Evolutionary conservation across 352 stramenopile species (phyloP).

Genomic region (Phytopythium ostracodes): DNA sequence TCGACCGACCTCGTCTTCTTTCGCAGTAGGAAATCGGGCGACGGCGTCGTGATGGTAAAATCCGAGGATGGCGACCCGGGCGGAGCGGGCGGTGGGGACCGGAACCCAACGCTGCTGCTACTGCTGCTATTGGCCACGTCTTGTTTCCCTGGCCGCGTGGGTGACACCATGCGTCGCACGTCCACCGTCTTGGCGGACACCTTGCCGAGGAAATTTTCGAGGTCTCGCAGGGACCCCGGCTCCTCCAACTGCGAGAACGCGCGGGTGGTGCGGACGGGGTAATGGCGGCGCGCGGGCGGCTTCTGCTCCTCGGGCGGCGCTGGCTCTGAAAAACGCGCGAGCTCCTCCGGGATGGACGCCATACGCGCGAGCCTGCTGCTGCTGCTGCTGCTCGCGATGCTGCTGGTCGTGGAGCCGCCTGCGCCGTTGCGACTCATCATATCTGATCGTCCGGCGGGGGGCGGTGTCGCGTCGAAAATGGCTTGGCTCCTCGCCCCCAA

Average conservation of each 20-base stretch:
- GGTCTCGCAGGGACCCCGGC: constrained; percentile 29
- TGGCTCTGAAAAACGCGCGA: background rate
- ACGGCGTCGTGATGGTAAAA: constrained; percentile 12
- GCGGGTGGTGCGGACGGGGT: constrained; percentile 30
- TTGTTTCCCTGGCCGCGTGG: constrained; percentile 18
- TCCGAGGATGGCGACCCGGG: constrained; percentile 16
- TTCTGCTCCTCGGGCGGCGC: background rate
- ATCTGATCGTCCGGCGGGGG: background rate
- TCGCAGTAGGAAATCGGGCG: constrained; percentile 10
- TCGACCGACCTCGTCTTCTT: constrained; percentile 8
- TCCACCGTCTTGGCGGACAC: constrained; percentile 50
- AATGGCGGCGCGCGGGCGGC: background rate
- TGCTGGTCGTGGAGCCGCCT: background rate
- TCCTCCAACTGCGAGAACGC: constrained; percentile 72
- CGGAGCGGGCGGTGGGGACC: constrained; percentile 11
- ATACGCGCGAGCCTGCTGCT: constrained; percentile 5
- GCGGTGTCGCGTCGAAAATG: no score
- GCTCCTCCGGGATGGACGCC: constrained; percentile 9
- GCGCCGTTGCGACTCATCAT: constrained; percentile 4
- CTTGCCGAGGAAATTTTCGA: constrained; percentile 15
- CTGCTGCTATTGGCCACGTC: background rate
- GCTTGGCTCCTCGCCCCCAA: no score
- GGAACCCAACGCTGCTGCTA: background rate
- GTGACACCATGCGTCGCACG: constrained; percentile 51
- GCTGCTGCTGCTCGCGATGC: constrained; percentile 7